A percentile compares a stretch with the other conserved stretches of the same genome.
phyloP scores from a whole-genome alignment of 129 eudicot genomes.

The Lonicera japonica region DNA sequence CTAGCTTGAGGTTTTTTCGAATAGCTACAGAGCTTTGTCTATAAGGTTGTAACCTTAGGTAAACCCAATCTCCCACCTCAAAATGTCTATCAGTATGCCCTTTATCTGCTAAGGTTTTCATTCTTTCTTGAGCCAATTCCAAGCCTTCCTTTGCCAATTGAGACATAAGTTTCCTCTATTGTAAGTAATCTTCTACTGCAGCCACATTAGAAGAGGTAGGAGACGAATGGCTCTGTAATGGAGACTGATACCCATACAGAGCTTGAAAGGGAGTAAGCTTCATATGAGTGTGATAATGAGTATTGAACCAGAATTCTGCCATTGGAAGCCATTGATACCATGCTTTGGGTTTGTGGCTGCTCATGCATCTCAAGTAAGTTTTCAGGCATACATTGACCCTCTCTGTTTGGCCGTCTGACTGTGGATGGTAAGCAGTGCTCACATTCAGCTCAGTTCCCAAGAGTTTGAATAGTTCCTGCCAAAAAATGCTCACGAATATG shows the following conservation, averaged over 20 bases:
- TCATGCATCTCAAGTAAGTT: background rate
- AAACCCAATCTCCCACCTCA: background rate
- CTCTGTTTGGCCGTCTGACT: background rate
- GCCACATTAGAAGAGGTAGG: background rate
- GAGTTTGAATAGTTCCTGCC: background rate
- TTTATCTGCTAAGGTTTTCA: background rate
- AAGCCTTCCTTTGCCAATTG: background rate
- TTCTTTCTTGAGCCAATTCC: background rate
- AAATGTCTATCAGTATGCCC: background rate
- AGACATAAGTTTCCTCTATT: background rate
- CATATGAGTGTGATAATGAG: background rate
- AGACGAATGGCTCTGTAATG: background rate
- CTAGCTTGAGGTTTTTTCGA: background rate
- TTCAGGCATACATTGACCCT: background rate
- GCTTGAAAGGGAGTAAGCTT: background rate
- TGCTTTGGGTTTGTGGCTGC: background rate
- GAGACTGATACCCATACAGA: background rate
- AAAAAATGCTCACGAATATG: background rate
- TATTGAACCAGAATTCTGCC: background rate
- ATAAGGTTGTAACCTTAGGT: conserved; percentile 8
- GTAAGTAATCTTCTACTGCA: background rate
- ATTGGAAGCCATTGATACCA: background rate
- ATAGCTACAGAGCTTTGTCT: background rate
- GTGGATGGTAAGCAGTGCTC: background rate
- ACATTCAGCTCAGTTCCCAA: background rate